Evolutionary conservation across 2,329 filamentous ascomycete species (phyloP), one percentile per base, ranked within the genome.

Genomic region (Cucurbitaria berberidis): DNA sequence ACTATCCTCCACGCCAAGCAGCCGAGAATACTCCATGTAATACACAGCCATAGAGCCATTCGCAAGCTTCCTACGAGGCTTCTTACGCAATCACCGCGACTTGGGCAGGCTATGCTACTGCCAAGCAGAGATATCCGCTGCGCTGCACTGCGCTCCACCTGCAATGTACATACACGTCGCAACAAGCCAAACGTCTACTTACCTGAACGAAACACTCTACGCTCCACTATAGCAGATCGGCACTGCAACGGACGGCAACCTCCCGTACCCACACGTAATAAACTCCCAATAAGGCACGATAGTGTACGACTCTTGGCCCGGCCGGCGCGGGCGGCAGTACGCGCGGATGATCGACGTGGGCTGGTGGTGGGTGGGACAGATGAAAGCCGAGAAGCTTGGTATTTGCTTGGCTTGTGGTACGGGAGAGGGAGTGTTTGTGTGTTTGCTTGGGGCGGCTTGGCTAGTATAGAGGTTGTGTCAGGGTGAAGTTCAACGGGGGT

Each of bases 371-470:
- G 10, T 53, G 54, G 54, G 36, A 57, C 54, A 43, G 16, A 42
- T 34, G 34, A n/a, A 41, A 45, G 42, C 48, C 48, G 32, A 51
- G 48, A 42, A 26, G 38, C 46, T 48, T 48, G 46, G 46, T 42
- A 36, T 43, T 21, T 39, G 3, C 45, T 57, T 57, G 55, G 55
- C 55, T n/a, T 48, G 51, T 34, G n/a, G 36, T 48, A 34, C 32
- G 29, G 26, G 47, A 30, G 39, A 41, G 39, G 39, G 39, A 36
- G 16, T 26, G 36, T 43, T 43, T 50, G 46, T 45, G 53, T n/a
- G 52, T 16, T 53, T 32, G 45, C 50, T 53, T 53, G 32, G 45
- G n/a, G 45, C 41, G 50, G 32, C 48, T 57, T 53, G 47, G 42
- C 47, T 34, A 15, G 36, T 24, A 34, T n/a, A 16, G 18, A 9